Conservation (phyloP, 768 basidiomycete genomes). For the Tricholoma terreum region DNA sequence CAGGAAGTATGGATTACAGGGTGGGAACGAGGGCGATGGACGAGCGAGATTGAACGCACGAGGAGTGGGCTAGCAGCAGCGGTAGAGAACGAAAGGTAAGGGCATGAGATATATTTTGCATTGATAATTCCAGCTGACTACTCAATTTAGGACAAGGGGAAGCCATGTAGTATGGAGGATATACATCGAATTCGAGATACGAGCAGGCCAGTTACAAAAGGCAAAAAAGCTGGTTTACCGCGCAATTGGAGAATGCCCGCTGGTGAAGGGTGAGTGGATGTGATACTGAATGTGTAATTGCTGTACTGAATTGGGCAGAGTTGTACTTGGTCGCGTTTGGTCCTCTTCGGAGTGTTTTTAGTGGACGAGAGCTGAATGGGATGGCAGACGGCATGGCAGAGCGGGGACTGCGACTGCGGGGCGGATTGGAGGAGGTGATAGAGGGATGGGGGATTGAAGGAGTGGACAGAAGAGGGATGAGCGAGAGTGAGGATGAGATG, state of each 20-base stretch:
- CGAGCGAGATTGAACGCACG: slow-evolving; percentile 66
- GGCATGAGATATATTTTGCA: neutral
- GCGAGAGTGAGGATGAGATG: slow-evolving; percentile 48
- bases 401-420: slow-evolving; percentile 61
- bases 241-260: slow-evolving; percentile 71
- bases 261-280: slow-evolving; percentile 60
- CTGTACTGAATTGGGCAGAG: slow-evolving; percentile 36
- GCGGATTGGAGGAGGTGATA: slow-evolving; percentile 56
- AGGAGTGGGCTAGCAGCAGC: slow-evolving; percentile 60
- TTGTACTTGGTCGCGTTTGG: slow-evolving; percentile 79
- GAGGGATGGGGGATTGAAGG: slow-evolving; percentile 41
- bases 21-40: slow-evolving; percentile 78
- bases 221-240: slow-evolving; percentile 76
- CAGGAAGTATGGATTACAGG: slow-evolving; percentile 76
- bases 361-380: slow-evolving; percentile 51
- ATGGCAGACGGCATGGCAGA: slow-evolving; percentile 78
- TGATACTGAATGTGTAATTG: neutral
- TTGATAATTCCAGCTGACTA: neutral
- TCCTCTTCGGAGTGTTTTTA: slow-evolving; percentile 62
- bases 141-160: slow-evolving; percentile 50
- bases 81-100: slow-evolving; percentile 66
- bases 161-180: slow-evolving; percentile 71
- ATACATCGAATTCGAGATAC: slow-evolving; percentile 77
- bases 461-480: slow-evolving; percentile 25
- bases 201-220: slow-evolving; percentile 48